These are phyloP conservation scores for Hibiscus trionum DNA, from an alignment of 345 rosid genomes.

Conservation along the genomic window DNA sequence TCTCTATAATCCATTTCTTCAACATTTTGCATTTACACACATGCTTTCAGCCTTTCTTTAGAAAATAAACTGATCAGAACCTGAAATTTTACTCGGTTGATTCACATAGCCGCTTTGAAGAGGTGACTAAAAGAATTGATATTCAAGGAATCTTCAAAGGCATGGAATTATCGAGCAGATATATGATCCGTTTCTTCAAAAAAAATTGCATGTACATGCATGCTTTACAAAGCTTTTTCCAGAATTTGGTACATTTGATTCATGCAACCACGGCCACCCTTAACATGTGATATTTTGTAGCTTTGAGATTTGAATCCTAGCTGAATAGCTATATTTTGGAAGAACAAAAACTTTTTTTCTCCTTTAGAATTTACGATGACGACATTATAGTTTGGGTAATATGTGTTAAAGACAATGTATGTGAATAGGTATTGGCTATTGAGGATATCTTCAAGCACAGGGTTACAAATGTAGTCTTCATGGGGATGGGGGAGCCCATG, in stretches of 20 bases:
- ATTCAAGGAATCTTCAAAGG: conserved; percentile 72
- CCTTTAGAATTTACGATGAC: neutral
- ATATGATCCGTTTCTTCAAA: neutral
- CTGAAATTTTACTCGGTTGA: neutral
- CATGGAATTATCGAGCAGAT: conserved; percentile 96
- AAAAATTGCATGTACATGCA: neutral
- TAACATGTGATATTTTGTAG: neutral
- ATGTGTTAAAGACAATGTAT: conserved; percentile 6
- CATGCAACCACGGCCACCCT: neutral
- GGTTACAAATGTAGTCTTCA: conserved; percentile 92
- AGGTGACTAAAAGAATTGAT: conserved; percentile 51
- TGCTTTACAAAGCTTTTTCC: neutral
- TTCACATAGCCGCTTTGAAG: neutral
- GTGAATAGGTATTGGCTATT: conserved; percentile 67
- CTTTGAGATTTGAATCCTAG: neutral
- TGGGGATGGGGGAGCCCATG: conserved; percentile 99
- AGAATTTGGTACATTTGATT: neutral
- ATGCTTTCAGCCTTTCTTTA: neutral
- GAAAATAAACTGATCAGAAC: neutral
- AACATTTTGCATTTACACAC: neutral
- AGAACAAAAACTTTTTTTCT: neutral
- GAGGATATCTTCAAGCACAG: conserved; percentile 87
- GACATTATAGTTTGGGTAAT: neutral
- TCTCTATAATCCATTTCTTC: neutral
- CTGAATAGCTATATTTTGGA: neutral